Evolutionary conservation across 2,329 filamentous ascomycete genomes (phyloP).

Genomic region (Verticillium nubilum): DNA sequence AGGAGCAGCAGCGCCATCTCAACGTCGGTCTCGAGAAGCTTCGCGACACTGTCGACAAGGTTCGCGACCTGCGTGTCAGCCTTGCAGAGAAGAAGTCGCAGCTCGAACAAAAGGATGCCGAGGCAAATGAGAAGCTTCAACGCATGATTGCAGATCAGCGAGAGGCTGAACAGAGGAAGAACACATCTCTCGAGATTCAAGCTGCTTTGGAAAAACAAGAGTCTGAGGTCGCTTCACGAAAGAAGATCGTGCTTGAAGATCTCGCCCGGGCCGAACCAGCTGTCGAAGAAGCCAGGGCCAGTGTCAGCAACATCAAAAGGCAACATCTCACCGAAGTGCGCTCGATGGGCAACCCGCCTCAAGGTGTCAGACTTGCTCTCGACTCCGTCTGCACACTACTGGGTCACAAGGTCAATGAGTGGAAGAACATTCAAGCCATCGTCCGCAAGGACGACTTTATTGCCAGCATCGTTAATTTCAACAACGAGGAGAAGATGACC

Average conservation of each 20-base stretch:
- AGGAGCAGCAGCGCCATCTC: conserved; percentile 96
- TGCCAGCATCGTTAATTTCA: conserved; percentile 93
- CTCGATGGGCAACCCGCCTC: conserved; percentile 90
- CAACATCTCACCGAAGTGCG: conserved; percentile 96
- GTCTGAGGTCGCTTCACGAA: conserved; percentile 74
- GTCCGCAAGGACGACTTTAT: conserved; percentile 95
- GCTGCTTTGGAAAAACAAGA: conserved; percentile 84
- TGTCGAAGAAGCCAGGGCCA: conserved; percentile 86
- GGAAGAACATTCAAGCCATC: conserved; percentile 86
- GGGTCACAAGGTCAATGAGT: conserved; percentile 82
- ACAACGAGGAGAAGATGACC: conserved; percentile 95
- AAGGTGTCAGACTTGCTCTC: conserved; percentile 84
- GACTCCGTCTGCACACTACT: conserved; percentile 96
- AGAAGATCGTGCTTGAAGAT: conserved; percentile 80
- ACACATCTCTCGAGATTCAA: conserved; percentile 83
- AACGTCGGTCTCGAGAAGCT: conserved; percentile 98
- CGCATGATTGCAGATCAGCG: conserved; percentile 95
- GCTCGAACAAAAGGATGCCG: conserved; percentile 86
- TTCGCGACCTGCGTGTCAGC: conserved; percentile 83
- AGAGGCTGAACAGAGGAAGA: conserved; percentile 88
- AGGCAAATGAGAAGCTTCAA: conserved; percentile 95
- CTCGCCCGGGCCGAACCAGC: conserved; percentile 89
- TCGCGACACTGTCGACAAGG: conserved; percentile 93
- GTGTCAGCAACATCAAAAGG: conserved; percentile 97
- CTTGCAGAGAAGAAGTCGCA: conserved; percentile 92